Base-by-base conservation (phyloP, 805 yeast species). In the Candida silvatica region DNA sequence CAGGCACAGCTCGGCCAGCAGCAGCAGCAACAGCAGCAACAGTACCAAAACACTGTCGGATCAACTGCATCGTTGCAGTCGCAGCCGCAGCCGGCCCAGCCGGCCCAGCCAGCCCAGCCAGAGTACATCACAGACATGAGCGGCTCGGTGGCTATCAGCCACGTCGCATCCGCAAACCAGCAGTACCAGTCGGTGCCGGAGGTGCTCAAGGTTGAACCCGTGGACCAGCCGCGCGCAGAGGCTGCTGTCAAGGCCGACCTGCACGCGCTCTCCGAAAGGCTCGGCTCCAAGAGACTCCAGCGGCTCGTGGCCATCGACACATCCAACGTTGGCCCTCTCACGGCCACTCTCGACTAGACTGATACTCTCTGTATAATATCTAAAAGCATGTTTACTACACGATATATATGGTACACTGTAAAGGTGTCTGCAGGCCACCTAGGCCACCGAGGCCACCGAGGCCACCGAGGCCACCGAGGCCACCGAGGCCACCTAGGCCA, bases 131-230 rank as follows among this genome's bases (percentile, higher is more conserved):
- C 28, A 18, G 32, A 37, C 19, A 29, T 23, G 36, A 30, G 22
- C 17, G 32, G 27, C 32, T 36, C 39, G 3, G n/a, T n/a, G n/a
- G 23, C 15, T 5, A 5, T 37, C 15, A 31, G 32, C 16, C 32
- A 23, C 14, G 34, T 37, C 19, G 33, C 36, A 4, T 15, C 36
- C 14, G 20, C 17, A 14, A 27, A 26, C 5, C 20, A 9, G n/a
- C 27, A 33, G 38, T n/a, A 17, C 35, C 9, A 24, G 9, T n/a
- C 7, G 11, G 5, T 25, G 34, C 3, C 23, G 11, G 49, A 46
- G n/a, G 37, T 36, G 20, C 27, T 40, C 15, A 47, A 41, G 33
- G 36, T 46, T 14, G 49, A 45, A 20, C 42, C 40, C 2, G 38
- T 41, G 7, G 43, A 39, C 28, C 34, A 32, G 15, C 23, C 26